phyloP scores from a whole-genome alignment of 139 green algal genomes.

The Chlorella vulgaris region DNA sequence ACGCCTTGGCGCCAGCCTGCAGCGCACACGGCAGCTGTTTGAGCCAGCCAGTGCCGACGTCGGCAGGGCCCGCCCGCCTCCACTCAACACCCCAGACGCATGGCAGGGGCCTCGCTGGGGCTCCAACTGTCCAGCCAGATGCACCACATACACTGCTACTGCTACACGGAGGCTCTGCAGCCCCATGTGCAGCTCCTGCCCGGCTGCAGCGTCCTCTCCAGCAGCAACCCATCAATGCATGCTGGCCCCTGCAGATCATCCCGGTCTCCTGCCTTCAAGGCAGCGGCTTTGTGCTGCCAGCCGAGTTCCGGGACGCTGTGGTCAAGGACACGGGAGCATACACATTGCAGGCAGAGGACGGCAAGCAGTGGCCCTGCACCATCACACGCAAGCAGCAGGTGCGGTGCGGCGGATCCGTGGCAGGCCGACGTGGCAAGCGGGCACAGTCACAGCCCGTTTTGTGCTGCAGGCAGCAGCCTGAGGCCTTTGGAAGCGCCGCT shows the following conservation, averaged over 20 bases:
- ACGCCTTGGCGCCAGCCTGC: no score
- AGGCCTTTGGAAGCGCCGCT: no score
- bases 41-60: no score
- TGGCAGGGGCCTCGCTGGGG: no score
- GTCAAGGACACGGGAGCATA: background rate
- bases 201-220: background rate
- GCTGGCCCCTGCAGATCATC: background rate
- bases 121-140: no score
- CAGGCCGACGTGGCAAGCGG: background rate
- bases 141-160: no score
- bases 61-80: no score
- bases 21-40: no score
- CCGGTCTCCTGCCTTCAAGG: constrained; percentile 3
- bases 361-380: background rate
- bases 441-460: no score
- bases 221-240: no score
- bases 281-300: background rate
- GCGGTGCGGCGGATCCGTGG: background rate
- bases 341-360: background rate
- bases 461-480: no score
- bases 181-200: background rate
- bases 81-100: no score
- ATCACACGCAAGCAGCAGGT: constrained; percentile 22
- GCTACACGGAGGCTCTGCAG: background rate
- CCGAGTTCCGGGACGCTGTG: constrained; percentile 1